Conservation (phyloP, 768 basidiomycete species). For the Kwoniella botswanensis region DNA sequence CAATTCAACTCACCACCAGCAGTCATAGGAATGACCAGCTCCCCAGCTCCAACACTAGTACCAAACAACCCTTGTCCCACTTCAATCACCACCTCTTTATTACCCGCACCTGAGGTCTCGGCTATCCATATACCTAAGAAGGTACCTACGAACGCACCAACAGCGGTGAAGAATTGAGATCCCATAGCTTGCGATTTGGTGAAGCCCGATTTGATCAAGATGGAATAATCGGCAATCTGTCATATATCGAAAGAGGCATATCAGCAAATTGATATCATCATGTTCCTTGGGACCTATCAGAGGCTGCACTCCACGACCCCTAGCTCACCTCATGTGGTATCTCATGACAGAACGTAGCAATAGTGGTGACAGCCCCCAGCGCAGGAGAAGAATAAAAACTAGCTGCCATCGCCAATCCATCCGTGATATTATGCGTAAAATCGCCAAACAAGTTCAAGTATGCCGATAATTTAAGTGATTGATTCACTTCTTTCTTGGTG, state of each 20-base stretch:
- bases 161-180: constrained; percentile 86
- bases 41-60: constrained; percentile 76
- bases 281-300: too few relatives aligned
- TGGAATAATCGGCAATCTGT: constrained; percentile 91
- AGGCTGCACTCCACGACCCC: too few relatives aligned
- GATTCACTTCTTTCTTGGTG: constrained; percentile 32
- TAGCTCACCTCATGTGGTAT: constrained; percentile 75
- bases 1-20: constrained; percentile 51
- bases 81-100: constrained; percentile 65
- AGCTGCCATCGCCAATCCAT: constrained; percentile 92
- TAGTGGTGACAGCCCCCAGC: constrained; percentile 91
- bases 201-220: constrained; percentile 81
- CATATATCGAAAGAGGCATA: neutral
- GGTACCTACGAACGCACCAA: constrained; percentile 83
- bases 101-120: constrained; percentile 46
- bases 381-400: constrained; percentile 96
- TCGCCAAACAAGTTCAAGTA: constrained; percentile 92
- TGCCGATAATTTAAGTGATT: constrained; percentile 74
- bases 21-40: constrained; percentile 69
- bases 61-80: constrained; percentile 79
- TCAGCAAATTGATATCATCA: neutral
- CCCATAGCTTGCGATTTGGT: constrained; percentile 91
- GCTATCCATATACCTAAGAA: constrained; percentile 53
- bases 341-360: constrained; percentile 93
- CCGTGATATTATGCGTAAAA: constrained; percentile 93